phyloP scores from a whole-genome alignment of 352 stramenopile species.

The Phytophthora syringae region DNA sequence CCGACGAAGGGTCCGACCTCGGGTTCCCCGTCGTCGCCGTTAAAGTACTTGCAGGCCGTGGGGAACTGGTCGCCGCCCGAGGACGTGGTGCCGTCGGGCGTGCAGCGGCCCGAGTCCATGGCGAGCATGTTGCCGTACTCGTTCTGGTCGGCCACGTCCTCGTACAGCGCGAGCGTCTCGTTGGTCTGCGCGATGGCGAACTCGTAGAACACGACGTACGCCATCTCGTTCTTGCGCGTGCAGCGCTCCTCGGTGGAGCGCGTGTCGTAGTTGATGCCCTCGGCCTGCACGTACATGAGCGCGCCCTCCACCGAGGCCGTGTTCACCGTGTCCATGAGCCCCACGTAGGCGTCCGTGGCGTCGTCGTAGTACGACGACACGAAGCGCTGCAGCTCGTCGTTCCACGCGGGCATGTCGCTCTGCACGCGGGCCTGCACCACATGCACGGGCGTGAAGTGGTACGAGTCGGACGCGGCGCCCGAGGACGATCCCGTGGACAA shows the following conservation, averaged over 20 bases:
- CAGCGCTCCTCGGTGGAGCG: slow-evolving; percentile 63
- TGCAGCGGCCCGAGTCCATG: slow-evolving; percentile 74
- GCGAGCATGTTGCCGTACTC: slow-evolving; percentile 77
- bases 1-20: slow-evolving; percentile 78
- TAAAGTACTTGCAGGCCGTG: slow-evolving; percentile 75
- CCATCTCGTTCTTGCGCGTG: slow-evolving; percentile 82
- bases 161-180: slow-evolving; percentile 73
- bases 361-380: slow-evolving; percentile 65
- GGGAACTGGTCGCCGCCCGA: slow-evolving; percentile 49
- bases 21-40: slow-evolving; percentile 64
- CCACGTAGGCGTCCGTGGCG: slow-evolving; percentile 59
- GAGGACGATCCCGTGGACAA: slow-evolving; percentile 30
- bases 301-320: slow-evolving; percentile 79
- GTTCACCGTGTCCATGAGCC: slow-evolving; percentile 84
- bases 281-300: slow-evolving; percentile 89
- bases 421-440: slow-evolving; percentile 79
- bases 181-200: slow-evolving; percentile 80
- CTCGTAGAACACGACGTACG: slow-evolving; percentile 87
- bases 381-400: slow-evolving; percentile 59
- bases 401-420: slow-evolving; percentile 67
- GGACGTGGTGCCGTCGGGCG: slow-evolving; percentile 39
- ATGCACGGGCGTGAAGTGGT: slow-evolving; percentile 78
- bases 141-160: slow-evolving; percentile 43
- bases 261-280: slow-evolving; percentile 84
- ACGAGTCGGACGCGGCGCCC: slow-evolving; percentile 38